Percentiles rank a stretch among this genome's conserved stretches.
Evolutionary conservation across 2,329 filamentous ascomycete species (phyloP).

Genomic region (Tolypocladium album): DNA sequence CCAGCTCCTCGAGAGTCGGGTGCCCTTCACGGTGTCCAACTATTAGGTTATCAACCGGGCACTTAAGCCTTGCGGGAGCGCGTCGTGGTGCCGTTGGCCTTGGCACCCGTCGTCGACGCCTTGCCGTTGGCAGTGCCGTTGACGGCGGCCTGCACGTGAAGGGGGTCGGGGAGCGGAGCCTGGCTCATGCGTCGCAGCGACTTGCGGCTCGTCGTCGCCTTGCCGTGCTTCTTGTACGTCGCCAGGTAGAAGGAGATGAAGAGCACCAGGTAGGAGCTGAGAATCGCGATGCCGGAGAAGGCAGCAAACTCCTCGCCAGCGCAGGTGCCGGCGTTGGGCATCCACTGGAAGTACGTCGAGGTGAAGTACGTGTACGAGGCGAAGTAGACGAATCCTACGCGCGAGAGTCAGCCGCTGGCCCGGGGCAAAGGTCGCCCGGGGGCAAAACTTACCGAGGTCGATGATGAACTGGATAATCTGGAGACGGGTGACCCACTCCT

Average conservation of each 20-base stretch:
- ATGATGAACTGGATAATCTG: constrained; percentile 97
- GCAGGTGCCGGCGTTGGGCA: constrained; percentile 78
- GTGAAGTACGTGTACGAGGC: constrained; percentile 98
- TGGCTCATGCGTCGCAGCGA: constrained; percentile 55
- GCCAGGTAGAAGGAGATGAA: constrained; percentile 99
- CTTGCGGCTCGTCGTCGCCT: constrained; percentile 72
- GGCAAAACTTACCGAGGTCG: constrained; percentile 63
- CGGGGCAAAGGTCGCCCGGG: not conserved
- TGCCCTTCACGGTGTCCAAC: not conserved
- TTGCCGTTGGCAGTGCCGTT: constrained; percentile 40
- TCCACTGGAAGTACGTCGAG: constrained; percentile 74
- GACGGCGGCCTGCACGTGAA: constrained; percentile 51
- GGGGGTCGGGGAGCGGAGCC: constrained; percentile 69
- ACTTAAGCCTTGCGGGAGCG: constrained; percentile 57
- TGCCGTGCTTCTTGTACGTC: constrained; percentile 84
- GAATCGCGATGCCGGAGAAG: constrained; percentile 80
- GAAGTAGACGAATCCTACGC: constrained; percentile 87
- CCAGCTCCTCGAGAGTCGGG: not conserved
- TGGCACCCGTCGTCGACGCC: constrained; percentile 39
- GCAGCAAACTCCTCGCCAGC: constrained; percentile 96
- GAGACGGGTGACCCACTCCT: constrained; percentile 97
- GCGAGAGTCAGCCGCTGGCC: constrained; percentile 6
- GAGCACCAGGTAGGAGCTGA: constrained; percentile 90
- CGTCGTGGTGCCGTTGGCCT: constrained; percentile 49
- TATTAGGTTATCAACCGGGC: not conserved